A percentile compares a stretch with the other conserved stretches of the same genome.
Evolutionary conservation across 345 rosid species (phyloP).

Genomic region (Brassica rapa): DNA sequence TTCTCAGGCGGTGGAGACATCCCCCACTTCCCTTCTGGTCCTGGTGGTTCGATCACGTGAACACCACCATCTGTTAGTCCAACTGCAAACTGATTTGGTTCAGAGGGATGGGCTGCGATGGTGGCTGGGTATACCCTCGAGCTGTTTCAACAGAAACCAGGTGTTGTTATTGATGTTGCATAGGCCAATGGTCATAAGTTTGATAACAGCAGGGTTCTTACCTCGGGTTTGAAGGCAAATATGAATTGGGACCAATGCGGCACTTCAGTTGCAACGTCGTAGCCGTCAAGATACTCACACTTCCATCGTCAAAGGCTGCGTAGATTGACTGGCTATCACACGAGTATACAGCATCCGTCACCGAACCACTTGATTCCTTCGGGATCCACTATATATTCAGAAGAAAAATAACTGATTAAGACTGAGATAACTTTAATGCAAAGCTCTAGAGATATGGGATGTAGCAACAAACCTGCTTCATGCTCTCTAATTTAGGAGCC

Average conservation of each 20-base stretch:
- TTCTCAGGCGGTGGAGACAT: conserved; percentile 37
- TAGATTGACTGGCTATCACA: conserved; percentile 51
- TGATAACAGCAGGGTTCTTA: conserved; percentile 12
- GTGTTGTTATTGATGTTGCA: conserved; percentile 11
- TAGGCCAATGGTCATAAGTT: background rate
- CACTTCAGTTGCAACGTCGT: conserved; percentile 42
- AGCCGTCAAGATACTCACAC: conserved; percentile 43
- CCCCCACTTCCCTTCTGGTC: conserved; percentile 48
- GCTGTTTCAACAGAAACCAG: conserved; percentile 30
- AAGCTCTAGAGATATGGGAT: background rate
- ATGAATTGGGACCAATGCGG: conserved; percentile 44
- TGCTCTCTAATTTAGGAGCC: conserved; percentile 45
- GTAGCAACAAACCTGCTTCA: conserved; percentile 42
- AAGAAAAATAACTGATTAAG: conserved; percentile 7
- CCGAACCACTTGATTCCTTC: conserved; percentile 41
- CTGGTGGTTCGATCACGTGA: conserved; percentile 47
- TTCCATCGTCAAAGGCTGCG: conserved; percentile 48
- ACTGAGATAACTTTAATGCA: background rate
- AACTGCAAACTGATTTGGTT: conserved; percentile 47
- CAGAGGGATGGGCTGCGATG: conserved; percentile 49
- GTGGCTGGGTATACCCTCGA: conserved; percentile 44
- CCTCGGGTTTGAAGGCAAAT: conserved; percentile 47
- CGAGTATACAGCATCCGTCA: conserved; percentile 50
- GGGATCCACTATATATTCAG: conserved; percentile 43
- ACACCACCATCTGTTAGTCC: conserved; percentile 51